A percentile compares a stretch with the other conserved stretches of the same genome.
phyloP scores from a whole-genome alignment of 1,139 yeast species.

The Geotrichum fermentans region DNA sequence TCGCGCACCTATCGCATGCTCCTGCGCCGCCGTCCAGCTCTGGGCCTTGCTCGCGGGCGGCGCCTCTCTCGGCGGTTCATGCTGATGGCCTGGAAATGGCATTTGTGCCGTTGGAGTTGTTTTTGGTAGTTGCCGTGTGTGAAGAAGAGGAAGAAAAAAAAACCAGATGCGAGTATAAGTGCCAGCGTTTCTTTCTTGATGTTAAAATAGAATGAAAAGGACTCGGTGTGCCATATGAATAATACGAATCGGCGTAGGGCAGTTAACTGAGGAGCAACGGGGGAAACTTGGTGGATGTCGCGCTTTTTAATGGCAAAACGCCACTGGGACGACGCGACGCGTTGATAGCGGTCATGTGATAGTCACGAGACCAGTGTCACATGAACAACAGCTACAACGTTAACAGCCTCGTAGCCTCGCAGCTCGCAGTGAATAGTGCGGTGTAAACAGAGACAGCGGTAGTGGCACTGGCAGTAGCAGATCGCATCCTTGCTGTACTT shows the following conservation, averaged over 20 bases:
- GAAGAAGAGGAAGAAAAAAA: not conserved
- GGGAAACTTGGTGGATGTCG: no score
- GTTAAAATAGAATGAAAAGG: no score
- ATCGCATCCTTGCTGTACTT: no score
- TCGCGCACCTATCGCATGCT: constrained; percentile 24
- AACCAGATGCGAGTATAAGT: not conserved
- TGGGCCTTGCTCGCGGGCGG: not conserved
- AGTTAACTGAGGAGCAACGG: no score
- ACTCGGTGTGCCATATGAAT: no score
- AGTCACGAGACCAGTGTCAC: not conserved
- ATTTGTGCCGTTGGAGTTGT: not conserved
- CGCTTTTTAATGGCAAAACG: constrained; percentile 1
- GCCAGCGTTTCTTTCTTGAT: not conserved
- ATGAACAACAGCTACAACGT: not conserved
- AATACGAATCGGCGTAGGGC: no score
- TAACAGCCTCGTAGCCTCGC: not conserved
- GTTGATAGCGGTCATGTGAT: not conserved
- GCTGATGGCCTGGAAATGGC: constrained; percentile 11
- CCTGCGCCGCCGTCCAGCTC: constrained; percentile 10
- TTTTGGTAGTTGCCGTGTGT: no score
- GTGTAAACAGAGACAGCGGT: no score
- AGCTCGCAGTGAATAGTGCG: not conserved
- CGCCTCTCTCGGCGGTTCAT: not conserved
- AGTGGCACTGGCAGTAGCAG: no score
- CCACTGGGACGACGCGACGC: constrained; percentile 1